These are phyloP conservation scores for Chaetothyriales sp. DNA, from an alignment of 2,329 filamentous ascomycete genomes.

Conservation along the genomic window DNA sequence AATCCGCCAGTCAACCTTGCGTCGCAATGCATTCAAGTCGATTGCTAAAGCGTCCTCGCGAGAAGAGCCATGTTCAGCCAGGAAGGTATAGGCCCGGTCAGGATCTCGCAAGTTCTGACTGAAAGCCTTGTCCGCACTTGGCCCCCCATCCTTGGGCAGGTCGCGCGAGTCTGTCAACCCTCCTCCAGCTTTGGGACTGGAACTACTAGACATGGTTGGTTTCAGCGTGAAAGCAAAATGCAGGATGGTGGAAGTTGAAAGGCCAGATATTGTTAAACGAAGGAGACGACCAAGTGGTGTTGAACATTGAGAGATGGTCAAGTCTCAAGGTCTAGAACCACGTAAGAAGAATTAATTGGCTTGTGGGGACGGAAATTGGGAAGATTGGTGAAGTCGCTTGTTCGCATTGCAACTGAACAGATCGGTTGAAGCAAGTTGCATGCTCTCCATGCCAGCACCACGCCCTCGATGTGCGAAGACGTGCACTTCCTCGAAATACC, in stretches of 20 bases:
- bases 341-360: too few relatives aligned
- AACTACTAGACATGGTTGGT: not conserved
- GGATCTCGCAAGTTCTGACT: not conserved
- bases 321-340: too few relatives aligned
- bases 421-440: too few relatives aligned
- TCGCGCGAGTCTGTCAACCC: not conserved
- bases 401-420: too few relatives aligned
- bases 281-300: not conserved
- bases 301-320: not conserved
- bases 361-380: too few relatives aligned
- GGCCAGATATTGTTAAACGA: not conserved
- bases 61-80: not conserved
- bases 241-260: not conserved
- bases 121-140: not conserved
- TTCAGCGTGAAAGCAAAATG: not conserved
- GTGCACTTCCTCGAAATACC: too few relatives aligned
- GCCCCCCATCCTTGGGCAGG: not conserved
- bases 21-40: constrained; percentile 13
- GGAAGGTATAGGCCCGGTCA: not conserved
- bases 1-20: constrained; percentile 23
- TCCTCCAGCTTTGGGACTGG: not conserved
- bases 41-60: not conserved
- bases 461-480: too few relatives aligned
- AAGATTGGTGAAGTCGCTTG: too few relatives aligned
- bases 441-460: too few relatives aligned